These are phyloP conservation scores for Candida suzukii DNA, from an alignment of 805 yeast genomes.

Conservation along the genomic window DNA sequence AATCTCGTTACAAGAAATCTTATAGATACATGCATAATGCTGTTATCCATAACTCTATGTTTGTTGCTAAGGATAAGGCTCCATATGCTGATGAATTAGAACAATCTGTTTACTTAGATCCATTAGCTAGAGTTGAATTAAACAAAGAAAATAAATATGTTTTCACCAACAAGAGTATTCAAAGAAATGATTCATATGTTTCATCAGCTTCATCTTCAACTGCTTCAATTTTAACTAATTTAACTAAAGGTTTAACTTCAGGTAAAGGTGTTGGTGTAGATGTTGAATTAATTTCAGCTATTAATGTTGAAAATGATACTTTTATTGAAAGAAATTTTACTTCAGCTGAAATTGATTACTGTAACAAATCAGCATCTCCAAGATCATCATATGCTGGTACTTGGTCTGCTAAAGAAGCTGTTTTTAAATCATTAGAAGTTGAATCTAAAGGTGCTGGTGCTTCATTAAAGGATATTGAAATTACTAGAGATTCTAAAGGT, in stretches of 20 bases:
- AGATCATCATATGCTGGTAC: constrained; percentile 94
- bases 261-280: constrained; percentile 89
- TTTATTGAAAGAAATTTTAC: constrained; percentile 93
- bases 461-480: constrained; percentile 84
- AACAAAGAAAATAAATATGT: constrained; percentile 31
- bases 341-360: constrained; percentile 68
- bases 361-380: constrained; percentile 64
- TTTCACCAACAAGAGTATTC: constrained; percentile 46
- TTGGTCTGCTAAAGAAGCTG: constrained; percentile 99
- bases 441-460: constrained; percentile 94
- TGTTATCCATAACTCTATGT: constrained; percentile 82
- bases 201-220: constrained; percentile 47
- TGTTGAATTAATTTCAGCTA: constrained; percentile 78
- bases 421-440: constrained; percentile 90
- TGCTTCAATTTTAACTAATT: constrained; percentile 49
- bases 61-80: constrained; percentile 87
- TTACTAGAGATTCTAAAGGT: constrained; percentile 61
- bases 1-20: constrained; percentile 77
- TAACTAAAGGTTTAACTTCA: constrained; percentile 40
- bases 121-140: constrained; percentile 68
- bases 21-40: constrained; percentile 96
- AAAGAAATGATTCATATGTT: constrained; percentile 35
- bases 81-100: constrained; percentile 90
- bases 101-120: constrained; percentile 88
- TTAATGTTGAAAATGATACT: constrained; percentile 84